These are phyloP conservation scores for Apiotrichum laibachii DNA, from an alignment of 1,284 basidiomycete species.

Conservation along the genomic window DNA sequence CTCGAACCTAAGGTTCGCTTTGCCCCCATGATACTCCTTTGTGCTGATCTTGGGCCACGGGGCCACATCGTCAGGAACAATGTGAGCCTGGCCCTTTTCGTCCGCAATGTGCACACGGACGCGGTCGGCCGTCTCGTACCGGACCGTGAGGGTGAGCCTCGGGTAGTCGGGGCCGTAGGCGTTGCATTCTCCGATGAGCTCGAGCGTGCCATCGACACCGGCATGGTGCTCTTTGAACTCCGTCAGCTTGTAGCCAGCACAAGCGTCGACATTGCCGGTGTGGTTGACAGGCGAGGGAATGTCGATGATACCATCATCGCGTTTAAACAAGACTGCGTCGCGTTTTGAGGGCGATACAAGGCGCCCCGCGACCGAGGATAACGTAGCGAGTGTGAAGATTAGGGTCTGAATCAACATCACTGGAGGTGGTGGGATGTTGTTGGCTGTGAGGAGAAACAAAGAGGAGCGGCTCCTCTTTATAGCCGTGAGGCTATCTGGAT, in stretches of 20 bases:
- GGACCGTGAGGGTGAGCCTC: slow-evolving; percentile 58
- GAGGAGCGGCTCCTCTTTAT: too few species aligned
- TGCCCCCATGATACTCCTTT: slow-evolving; percentile 54
- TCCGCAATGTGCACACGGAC: slow-evolving; percentile 72
- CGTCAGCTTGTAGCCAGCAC: slow-evolving; percentile 31
- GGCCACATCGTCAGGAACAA: slow-evolving; percentile 65
- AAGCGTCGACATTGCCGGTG: slow-evolving; percentile 25
- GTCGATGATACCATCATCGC: slow-evolving; percentile 18
- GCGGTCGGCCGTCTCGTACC: slow-evolving; percentile 32
- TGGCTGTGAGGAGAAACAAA: too few species aligned
- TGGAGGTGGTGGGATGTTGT: too few species aligned
- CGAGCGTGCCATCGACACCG: slow-evolving; percentile 26
- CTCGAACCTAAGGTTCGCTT: slow-evolving; percentile 58
- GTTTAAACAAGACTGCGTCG: neutral
- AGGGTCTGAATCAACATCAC: too few species aligned
- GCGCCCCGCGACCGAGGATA: too few species aligned
- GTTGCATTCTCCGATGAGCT: slow-evolving; percentile 57
- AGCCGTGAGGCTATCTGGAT: too few species aligned
- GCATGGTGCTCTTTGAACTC: slow-evolving; percentile 6
- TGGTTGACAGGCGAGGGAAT: slow-evolving; percentile 29
- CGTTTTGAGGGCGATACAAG: too few species aligned
- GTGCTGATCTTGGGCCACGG: slow-evolving; percentile 55
- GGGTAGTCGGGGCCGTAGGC: slow-evolving; percentile 68
- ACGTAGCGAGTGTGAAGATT: too few species aligned
- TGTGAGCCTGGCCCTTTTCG: slow-evolving; percentile 58